These are phyloP conservation scores for Apiotrichum sp. DNA, from an alignment of 1,284 basidiomycete genomes.

Conservation along the genomic window DNA sequence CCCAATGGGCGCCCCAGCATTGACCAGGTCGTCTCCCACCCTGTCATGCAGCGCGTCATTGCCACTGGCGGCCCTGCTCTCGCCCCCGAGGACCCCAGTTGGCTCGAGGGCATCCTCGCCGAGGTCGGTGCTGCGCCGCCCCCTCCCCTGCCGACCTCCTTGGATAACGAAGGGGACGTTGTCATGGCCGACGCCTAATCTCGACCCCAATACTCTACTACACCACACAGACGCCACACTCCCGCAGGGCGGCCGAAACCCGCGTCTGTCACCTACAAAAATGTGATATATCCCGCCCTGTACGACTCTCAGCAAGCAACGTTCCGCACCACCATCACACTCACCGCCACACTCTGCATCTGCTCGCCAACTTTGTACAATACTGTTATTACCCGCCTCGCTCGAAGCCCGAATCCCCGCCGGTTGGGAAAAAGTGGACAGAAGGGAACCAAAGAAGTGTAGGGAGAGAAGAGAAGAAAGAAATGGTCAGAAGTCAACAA, in stretches of 20 bases:
- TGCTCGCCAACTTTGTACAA: neutral
- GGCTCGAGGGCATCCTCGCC: conserved; percentile 39
- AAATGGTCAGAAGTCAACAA: conserved; percentile 1
- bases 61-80: conserved; percentile 49
- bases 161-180: conserved; percentile 17
- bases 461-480: neutral
- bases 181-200: conserved; percentile 13
- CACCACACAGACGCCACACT: neutral
- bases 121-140: conserved; percentile 13
- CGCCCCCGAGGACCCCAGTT: conserved; percentile 40
- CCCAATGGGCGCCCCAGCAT: conserved; percentile 60
- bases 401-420: no score
- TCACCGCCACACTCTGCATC: neutral
- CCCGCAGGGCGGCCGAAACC: neutral
- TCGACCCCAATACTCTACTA: neutral
- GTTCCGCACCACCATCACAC: neutral
- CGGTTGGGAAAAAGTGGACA: no score
- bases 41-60: conserved; percentile 61
- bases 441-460: neutral
- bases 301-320: neutral
- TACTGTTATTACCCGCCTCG: neutral
- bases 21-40: conserved; percentile 58
- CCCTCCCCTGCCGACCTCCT: neutral
- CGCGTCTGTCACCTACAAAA: no score
- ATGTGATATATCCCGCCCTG: no score